A percentile compares a stretch with the other conserved stretches of the same genome.
These are phyloP conservation scores for Citrus sp. DNA, from an alignment of 345 rosid genomes.

Conservation along the genomic window DNA sequence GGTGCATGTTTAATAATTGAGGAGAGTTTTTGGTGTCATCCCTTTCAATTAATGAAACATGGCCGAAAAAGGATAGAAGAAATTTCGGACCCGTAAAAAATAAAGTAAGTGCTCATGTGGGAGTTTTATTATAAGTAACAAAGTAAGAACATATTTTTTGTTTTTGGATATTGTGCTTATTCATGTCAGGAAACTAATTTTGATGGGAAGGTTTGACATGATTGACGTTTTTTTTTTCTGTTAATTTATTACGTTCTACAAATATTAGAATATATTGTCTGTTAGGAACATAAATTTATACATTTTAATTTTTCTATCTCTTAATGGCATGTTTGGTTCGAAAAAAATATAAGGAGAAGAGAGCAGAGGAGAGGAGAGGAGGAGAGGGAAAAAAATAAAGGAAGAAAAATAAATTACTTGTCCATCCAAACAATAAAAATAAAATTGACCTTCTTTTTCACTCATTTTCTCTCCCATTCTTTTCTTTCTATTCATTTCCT, in stretches of 20 bases:
- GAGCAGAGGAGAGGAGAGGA: rapidly evolving
- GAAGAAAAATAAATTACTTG: rapidly evolving
- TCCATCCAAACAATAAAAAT: too few relatives aligned
- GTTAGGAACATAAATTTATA: too few relatives aligned
- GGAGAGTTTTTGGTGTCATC: constrained; percentile 8
- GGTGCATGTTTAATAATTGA: background rate
- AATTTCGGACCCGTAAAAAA: constrained; percentile 31
- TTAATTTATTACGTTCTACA: too few relatives aligned
- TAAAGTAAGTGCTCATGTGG: constrained; percentile 22
- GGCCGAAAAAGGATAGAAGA: constrained; percentile 23
- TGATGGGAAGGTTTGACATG: background rate
- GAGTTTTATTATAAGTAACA: constrained; percentile 26
- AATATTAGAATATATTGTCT: too few relatives aligned
- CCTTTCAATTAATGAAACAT: constrained; percentile 2
- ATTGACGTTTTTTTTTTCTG: too few relatives aligned
- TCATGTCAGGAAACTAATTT: background rate
- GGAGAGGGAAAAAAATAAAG: too few relatives aligned
- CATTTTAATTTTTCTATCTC: too few relatives aligned
- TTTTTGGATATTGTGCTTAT: background rate
- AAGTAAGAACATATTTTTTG: background rate
- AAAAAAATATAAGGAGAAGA: too few relatives aligned
- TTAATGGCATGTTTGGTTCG: too few relatives aligned
- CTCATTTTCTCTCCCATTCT: too few relatives aligned
- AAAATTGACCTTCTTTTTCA: too few relatives aligned
- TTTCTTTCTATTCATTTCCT: too few relatives aligned